Conservation (phyloP, 140 eudicot genomes). For the Erigeron philadelphicus region DNA sequence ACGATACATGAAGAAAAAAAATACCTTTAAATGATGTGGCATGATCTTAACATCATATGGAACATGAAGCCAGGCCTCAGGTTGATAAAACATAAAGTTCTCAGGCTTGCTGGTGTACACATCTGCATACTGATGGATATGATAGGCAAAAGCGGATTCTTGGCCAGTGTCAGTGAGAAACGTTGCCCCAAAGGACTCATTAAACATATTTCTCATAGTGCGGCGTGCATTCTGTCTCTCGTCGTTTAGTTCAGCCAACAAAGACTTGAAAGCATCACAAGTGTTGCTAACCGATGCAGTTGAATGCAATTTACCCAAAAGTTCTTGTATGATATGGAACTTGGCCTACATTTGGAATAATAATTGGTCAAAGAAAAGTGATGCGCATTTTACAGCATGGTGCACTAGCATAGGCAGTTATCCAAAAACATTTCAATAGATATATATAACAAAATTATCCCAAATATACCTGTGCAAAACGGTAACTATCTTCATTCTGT, state of each 20-base stretch:
- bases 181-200: slow-evolving; percentile 93
- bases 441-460: neutral
- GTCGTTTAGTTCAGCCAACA: slow-evolving; percentile 64
- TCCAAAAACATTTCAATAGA: neutral
- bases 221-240: slow-evolving; percentile 81
- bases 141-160: slow-evolving; percentile 92
- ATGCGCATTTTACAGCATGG: neutral
- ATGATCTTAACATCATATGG: slow-evolving; percentile 90
- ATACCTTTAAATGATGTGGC: slow-evolving; percentile 98
- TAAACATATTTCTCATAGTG: slow-evolving; percentile 83
- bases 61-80: slow-evolving; percentile 94
- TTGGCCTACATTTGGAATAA: slow-evolving; percentile 61
- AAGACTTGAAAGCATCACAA: slow-evolving; percentile 55
- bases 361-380: neutral
- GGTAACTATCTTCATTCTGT: slow-evolving; percentile 77
- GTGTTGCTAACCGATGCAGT: slow-evolving; percentile 41
- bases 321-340: slow-evolving; percentile 90
- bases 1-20: neutral
- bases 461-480: slow-evolving; percentile 77
- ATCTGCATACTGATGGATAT: slow-evolving; percentile 92
- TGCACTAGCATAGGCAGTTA: neutral
- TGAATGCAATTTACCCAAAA: slow-evolving; percentile 82
- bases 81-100: slow-evolving; percentile 81
- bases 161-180: slow-evolving; percentile 91
- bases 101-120: slow-evolving; percentile 95